A percentile compares a stretch with the other conserved stretches of the same genome.
phyloP scores from a whole-genome alignment of 306 rosid species.

The Crotalaria pallida region DNA sequence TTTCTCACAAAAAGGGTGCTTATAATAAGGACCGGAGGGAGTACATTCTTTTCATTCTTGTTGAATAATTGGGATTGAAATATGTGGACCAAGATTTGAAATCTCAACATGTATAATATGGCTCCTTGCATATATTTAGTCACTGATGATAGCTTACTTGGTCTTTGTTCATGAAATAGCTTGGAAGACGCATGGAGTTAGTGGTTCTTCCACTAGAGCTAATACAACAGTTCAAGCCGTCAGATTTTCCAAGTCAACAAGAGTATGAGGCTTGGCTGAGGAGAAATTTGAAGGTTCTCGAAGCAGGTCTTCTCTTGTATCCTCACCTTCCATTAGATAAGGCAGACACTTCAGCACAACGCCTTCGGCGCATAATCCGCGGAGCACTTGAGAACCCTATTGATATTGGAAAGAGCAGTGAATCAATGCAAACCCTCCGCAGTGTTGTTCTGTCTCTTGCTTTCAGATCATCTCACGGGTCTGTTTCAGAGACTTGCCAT shows the following conservation, averaged over 20 bases:
- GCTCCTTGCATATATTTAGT: constrained; percentile 10
- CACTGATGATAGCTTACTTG: constrained; percentile 25
- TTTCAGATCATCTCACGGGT: constrained; percentile 67
- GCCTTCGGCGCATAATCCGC: constrained; percentile 47
- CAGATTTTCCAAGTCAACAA: constrained; percentile 64
- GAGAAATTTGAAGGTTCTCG: constrained; percentile 76
- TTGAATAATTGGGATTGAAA: constrained; percentile 8
- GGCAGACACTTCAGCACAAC: constrained; percentile 50
- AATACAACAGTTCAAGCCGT: constrained; percentile 66
- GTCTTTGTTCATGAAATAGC: constrained; percentile 49
- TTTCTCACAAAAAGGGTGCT: too few species aligned
- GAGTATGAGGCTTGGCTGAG: constrained; percentile 82
- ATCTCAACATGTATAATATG: background rate
- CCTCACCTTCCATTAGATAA: constrained; percentile 66
- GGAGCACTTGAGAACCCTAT: constrained; percentile 65
- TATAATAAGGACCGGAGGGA: too few species aligned
- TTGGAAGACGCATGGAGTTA: constrained; percentile 76
- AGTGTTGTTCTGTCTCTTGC: constrained; percentile 65
- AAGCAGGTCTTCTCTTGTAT: constrained; percentile 69
- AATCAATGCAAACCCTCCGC: constrained; percentile 57
- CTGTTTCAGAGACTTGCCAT: constrained; percentile 59
- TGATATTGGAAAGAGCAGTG: constrained; percentile 51
- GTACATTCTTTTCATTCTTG: constrained; percentile 5
- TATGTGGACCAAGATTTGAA: constrained; percentile 3
- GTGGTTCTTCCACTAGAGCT: constrained; percentile 91